Percentiles rank a stretch among this genome's conserved stretches.
Evolutionary conservation across 371 early-diverging fungal species (phyloP).

Genomic region (Mortierella sp.): DNA sequence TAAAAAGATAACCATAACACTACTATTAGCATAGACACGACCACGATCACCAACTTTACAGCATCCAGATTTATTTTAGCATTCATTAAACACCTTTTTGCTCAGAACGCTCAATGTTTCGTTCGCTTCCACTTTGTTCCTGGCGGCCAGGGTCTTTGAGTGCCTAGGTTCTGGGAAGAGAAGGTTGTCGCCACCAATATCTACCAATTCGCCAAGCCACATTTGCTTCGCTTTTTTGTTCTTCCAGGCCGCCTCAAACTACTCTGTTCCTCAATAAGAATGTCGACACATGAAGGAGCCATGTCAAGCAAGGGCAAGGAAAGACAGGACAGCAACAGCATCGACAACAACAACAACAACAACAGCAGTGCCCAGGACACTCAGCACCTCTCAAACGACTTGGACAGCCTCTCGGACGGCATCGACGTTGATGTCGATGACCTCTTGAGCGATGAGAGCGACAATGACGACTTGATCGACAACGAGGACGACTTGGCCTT

Average conservation of each 20-base stretch:
- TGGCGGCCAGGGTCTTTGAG: neutral
- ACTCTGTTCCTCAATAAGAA: neutral
- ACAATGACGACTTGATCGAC: constrained; percentile 39
- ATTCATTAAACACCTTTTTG: neutral
- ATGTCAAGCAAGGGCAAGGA: neutral
- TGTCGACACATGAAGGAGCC: neutral
- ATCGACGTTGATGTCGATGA: constrained; percentile 24
- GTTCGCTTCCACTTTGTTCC: neutral
- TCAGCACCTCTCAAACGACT: neutral
- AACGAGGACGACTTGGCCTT: constrained; percentile 24
- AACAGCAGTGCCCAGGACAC: neutral
- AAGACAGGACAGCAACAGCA: neutral
- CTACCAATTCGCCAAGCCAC: neutral
- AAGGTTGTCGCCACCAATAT: neutral
- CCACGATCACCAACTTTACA: neutral
- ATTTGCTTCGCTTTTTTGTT: neutral
- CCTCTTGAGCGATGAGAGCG: constrained; percentile 38
- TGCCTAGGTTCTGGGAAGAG: neutral
- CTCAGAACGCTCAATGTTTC: neutral
- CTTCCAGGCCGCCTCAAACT: neutral
- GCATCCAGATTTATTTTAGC: neutral
- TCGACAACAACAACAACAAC: neutral
- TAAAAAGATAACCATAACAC: constrained; percentile 17
- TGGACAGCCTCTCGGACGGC: neutral
- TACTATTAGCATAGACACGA: neutral